A percentile compares a stretch with the other conserved stretches of the same genome.
Conservation (phyloP, 2,329 filamentous ascomycete genomes). For the Zalaria obscura region DNA sequence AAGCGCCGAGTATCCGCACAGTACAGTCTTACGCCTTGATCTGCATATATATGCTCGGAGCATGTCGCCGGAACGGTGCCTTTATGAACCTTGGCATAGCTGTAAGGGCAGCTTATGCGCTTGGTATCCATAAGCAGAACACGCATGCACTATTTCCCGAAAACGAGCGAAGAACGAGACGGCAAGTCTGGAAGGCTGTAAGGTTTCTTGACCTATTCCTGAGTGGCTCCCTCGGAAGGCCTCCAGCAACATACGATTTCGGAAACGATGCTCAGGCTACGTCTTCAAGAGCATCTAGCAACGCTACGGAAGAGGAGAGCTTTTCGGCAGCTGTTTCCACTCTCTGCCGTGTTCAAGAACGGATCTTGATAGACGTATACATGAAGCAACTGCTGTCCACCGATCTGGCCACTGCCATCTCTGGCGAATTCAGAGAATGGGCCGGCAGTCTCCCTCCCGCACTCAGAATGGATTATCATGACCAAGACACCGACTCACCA, state of each 20-base stretch:
- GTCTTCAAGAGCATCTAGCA: neutral
- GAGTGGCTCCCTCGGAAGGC: conserved; percentile 36
- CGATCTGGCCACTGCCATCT: conserved; percentile 25
- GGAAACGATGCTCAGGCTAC: conserved; percentile 5
- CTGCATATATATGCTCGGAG: conserved; percentile 38
- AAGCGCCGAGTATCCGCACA: conserved; percentile 34
- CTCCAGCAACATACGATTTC: conserved; percentile 38
- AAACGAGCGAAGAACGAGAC: conserved; percentile 1
- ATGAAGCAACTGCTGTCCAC: conserved; percentile 26
- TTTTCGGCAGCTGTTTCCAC: conserved; percentile 20
- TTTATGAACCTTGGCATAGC: conserved; percentile 38
- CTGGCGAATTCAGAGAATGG: conserved; percentile 25
- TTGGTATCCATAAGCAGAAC: conserved; percentile 29
- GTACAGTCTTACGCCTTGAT: conserved; percentile 38
- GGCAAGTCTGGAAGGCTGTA: conserved; percentile 39
- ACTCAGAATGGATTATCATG: conserved; percentile 8
- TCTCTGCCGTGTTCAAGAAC: conserved; percentile 34
- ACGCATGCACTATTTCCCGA: conserved; percentile 3
- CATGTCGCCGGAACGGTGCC: conserved; percentile 37
- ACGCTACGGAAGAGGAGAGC: conserved; percentile 2
- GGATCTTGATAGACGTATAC: conserved; percentile 32
- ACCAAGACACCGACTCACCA: conserved; percentile 2
- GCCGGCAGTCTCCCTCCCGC: conserved; percentile 20
- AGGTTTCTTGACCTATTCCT: conserved; percentile 38
- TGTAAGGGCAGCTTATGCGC: conserved; percentile 36